Base-by-base conservation (phyloP, 2,329 filamentous ascomycete species). In the Botrytis fabae region DNA sequence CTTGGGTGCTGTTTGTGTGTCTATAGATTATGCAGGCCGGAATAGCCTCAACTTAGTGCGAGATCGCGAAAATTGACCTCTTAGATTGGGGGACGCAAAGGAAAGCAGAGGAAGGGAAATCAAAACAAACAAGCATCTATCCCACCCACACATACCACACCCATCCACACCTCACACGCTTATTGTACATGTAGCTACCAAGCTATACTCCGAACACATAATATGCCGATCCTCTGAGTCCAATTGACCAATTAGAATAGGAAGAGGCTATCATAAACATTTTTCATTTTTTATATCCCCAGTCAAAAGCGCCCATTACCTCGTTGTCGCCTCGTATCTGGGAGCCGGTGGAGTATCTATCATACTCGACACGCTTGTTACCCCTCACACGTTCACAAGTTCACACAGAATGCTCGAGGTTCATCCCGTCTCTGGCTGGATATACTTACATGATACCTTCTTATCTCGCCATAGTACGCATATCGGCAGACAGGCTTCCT, bases 321-420 rank as follows among this genome's bases (percentile, higher is more conserved):
- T 68, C 64, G 46, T 68, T 68, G 64, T 28, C 64, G 64, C 64
- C 48, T 68, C 64, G 64, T 68, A 68, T 68, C 64, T 54, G 28
- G 22, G 48, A 42, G 64, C 46, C 20, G 64, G 46, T 68, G 64
- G 46, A 62, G 38, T 61, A 18, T 61, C 59, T 6, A 38, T 32
- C 14, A 35, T 16, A 32, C 62, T 46, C 62, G 42, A 64, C 35
- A 22, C 25, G 32, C 22, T 38, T 48, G 40, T 4, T 68, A 68
- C 64, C 64, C 64, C 64, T 54, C 64, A 66, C 32, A 38, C 9
- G 14, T 18, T 57, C n/a, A 66, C 32, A 38, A 18, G 14, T 18
- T 57, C n/a, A 57, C n/a, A 18, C 32, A 4, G 22, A 51, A 66
- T 51, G 44, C 32, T 66, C 32, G 28, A 66, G 63, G 44, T 66